Conservation (phyloP, 371 early-diverging fungal genomes). For the Zopfochytrium polystomum region DNA sequence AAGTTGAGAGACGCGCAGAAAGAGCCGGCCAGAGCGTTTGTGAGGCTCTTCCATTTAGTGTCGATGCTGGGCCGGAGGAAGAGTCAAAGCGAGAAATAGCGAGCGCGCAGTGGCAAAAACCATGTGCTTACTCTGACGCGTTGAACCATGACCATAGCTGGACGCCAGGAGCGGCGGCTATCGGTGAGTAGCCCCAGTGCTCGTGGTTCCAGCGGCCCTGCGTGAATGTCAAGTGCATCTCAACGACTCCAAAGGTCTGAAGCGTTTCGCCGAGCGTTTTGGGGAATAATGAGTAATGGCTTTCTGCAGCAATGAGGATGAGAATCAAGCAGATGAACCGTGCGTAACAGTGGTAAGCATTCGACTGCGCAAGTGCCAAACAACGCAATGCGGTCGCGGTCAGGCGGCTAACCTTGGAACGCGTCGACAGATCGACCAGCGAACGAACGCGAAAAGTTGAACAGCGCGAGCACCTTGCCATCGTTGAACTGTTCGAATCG, state of each 20-base stretch:
- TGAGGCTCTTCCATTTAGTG: conserved; percentile 75
- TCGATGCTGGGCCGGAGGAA: conserved; percentile 49
- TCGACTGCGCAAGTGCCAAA: too few species aligned
- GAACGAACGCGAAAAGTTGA: conserved; percentile 60
- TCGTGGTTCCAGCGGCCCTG: too few species aligned
- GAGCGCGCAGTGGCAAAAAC: too few species aligned
- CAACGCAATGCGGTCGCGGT: too few species aligned
- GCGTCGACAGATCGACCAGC: not conserved
- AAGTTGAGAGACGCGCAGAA: conserved; percentile 95
- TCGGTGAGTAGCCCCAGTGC: too few species aligned
- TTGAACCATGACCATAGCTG: conserved; percentile 80
- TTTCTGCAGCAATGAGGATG: too few species aligned
- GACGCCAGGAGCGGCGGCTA: conserved; percentile 73
- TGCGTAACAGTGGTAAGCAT: too few species aligned
- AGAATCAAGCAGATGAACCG: too few species aligned
- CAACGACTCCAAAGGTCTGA: conserved; percentile 66
- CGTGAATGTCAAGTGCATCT: conserved; percentile 83
- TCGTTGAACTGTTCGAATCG: conserved; percentile 42
- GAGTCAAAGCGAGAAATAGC: not conserved
- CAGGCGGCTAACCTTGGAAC: not conserved
- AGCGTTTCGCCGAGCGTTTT: conserved; percentile 78
- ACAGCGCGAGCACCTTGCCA: conserved; percentile 76
- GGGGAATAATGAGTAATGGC: too few species aligned
- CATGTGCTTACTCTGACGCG: too few species aligned
- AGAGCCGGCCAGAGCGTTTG: conserved; percentile 87